A percentile compares a stretch with the other conserved stretches of the same genome.
Conservation (phyloP, 2,329 filamentous ascomycete species). For the Venturia pyrina region DNA sequence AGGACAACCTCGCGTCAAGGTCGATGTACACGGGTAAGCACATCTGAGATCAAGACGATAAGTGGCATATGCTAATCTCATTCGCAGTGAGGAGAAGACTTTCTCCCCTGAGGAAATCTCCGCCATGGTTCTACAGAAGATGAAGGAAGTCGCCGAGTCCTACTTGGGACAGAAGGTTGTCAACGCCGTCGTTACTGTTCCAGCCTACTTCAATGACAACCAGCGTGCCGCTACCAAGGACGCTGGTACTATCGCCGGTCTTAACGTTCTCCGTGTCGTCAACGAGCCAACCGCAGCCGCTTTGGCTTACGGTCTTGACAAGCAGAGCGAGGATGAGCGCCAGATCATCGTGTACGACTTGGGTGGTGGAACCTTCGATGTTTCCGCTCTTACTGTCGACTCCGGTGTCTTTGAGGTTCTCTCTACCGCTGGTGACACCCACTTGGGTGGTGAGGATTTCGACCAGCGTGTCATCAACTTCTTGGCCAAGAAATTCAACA, state of each 20-base stretch:
- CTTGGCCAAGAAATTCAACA: constrained; percentile 97
- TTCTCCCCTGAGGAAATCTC: constrained; percentile 76
- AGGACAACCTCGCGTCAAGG: constrained; percentile 60
- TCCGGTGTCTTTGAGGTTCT: constrained; percentile 99
- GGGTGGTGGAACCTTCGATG: constrained; percentile 99
- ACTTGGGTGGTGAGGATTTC: constrained; percentile 92
- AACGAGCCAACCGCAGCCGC: constrained; percentile 98
- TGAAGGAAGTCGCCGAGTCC: constrained; percentile 72
- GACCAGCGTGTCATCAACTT: constrained; percentile 95
- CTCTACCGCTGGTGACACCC: constrained; percentile 95
- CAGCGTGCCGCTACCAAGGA: constrained; percentile 99
- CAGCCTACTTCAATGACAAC: constrained; percentile 99
- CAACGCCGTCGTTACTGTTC: constrained; percentile 87
- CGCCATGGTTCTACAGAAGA: constrained; percentile 73
- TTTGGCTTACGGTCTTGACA: constrained; percentile 94
- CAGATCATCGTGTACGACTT: constrained; percentile 99
- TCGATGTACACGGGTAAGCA: constrained; percentile 14
- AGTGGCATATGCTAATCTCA: constrained; percentile 16
- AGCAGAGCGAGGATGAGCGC: constrained; percentile 90
- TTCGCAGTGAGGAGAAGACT: constrained; percentile 43
- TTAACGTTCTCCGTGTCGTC: constrained; percentile 99
- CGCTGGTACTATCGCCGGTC: constrained; percentile 90
- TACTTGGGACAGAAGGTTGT: constrained; percentile 76
- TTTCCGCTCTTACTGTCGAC: constrained; percentile 96
- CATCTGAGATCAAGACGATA: constrained; percentile 15